These are phyloP conservation scores for Penicillium freii DNA, from an alignment of 2,329 filamentous ascomycete species.

Conservation along the genomic window DNA sequence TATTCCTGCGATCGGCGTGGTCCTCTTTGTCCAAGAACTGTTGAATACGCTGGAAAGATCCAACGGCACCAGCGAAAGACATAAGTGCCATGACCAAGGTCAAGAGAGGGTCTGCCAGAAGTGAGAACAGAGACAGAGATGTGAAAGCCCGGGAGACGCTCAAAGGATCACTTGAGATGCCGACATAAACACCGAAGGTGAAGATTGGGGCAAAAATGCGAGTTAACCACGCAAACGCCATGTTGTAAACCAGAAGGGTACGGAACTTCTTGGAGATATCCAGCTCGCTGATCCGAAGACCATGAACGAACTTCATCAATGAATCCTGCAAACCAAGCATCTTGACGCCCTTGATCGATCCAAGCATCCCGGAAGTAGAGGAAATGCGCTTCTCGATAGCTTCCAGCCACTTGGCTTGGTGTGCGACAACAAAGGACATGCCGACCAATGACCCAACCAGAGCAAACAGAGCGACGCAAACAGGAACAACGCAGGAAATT, in stretches of 20 bases:
- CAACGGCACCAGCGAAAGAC: conserved; percentile 46
- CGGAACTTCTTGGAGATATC: conserved; percentile 43
- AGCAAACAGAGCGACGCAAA: conserved; percentile 43
- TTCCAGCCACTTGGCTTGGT: conserved; percentile 50
- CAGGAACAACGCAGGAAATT: conserved; percentile 46
- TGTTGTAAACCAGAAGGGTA: conserved; percentile 43
- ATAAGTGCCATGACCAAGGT: conserved; percentile 48
- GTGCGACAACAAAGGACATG: conserved; percentile 38
- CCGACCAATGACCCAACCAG: conserved; percentile 36
- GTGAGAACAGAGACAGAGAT: conserved; percentile 48
- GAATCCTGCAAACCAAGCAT: conserved; percentile 49
- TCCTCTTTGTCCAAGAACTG: conserved; percentile 42
- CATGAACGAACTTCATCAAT: conserved; percentile 40
- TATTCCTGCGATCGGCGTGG: conserved; percentile 28
- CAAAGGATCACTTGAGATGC: conserved; percentile 41
- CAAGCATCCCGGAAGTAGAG: conserved; percentile 49
- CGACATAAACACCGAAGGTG: conserved; percentile 47
- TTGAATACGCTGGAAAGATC: conserved; percentile 49
- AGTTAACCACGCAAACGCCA: conserved; percentile 42
- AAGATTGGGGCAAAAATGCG: conserved; percentile 47
- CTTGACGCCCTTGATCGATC: conserved; percentile 54
- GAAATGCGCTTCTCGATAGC: conserved; percentile 52
- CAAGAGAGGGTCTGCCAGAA: conserved; percentile 48
- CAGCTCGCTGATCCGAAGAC: conserved; percentile 42
- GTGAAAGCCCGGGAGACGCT: conserved; percentile 48